Base-by-base conservation (phyloP, 805 yeast species). In the Sugiyamaella qingdaonensis region DNA sequence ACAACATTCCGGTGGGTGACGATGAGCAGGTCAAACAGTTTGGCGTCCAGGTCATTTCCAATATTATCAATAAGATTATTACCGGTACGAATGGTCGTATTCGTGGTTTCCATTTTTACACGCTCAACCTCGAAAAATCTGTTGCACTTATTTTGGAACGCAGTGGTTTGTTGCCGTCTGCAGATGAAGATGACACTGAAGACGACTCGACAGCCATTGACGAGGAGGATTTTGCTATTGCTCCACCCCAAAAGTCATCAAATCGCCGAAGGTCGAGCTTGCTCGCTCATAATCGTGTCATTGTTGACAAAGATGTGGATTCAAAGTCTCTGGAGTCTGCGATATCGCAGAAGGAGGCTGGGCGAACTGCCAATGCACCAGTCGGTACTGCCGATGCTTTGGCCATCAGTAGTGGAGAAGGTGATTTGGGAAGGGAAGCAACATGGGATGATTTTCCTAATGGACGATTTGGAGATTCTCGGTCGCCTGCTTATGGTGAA, bases 381-480 rank as follows among this genome's bases (percentile, higher is more conserved):
- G 47, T 44, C 19, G 57, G 49, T 31, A 41, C 53, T 13, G 56
- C 55, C 2, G 54, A 51, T 37, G 76, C 88, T 35, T 74, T 88
- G 36, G 88, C 90, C 4, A 88, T 89, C 39, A 85, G 94, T 42
- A 78, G 86, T 13, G 96, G 96, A 41, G 83, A 85, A 59, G 96
- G 96, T 37, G 79, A 85, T 1, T 65, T 88, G 27, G 96, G 96
- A 34, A 82, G 88, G 62, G 94, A 88, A 67, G 96, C 95, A 2
- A 87, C 91, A 1, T 91, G 98, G 98, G 98, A 91, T 73, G 98
- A 91, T 64, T 91, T 88, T 69, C 94, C 97, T 27, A 89, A 91
- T 69, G 96, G 97, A 66, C 79, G 98, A 72, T 89, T 88, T 68
- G 95, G 97, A 72, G 96, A 90, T 71, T 87, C 96, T 0, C 77